Base-by-base conservation (phyloP, 2,329 filamentous ascomycete species). In the Penicillium freii region DNA sequence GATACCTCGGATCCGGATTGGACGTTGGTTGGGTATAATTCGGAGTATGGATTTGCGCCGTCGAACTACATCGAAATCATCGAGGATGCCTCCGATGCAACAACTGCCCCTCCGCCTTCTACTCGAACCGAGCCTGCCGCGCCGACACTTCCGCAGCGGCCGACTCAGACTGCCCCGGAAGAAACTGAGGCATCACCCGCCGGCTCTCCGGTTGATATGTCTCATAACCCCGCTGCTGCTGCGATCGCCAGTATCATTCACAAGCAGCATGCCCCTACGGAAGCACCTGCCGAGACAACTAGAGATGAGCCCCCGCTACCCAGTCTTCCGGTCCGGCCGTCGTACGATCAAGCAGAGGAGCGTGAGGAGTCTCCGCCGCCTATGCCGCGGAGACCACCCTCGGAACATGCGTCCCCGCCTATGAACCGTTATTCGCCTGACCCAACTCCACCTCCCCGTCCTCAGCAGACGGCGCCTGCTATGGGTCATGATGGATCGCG, bases 1-100 rank as follows among this genome's bases (percentile, higher is more conserved):
- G 94, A 99, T 75, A 87, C 83, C 10, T 89, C 91, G 5, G 94
- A 99, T 74, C 91, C 91, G 15, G 94, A 99, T 76, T 99, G 94
- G 94, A 96, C 94, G 61, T 80, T 99, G 49, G 93, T 96, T 31
- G 92, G 93, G 19, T 80, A 88, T 44, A 87, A 92, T 65, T 85
- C 85, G 52, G 91, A 97, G 64, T 99, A 87, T 78, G 94, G 94
- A 48, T 99, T 99, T 75, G 94, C 90, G 53, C 94, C 94, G 4
- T 85, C 93, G 59, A 99, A 97, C 75, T 99, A 99, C 73, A 96
- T 97, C 64, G 91, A 97, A 65, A 76, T 91, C 51, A 75, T 80
- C 46, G 81, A 82, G 40, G 66, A 69, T 54, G 78, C 80, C 47
- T 68, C 75, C 48, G 79, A 85, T 21, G 82, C 83, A 38, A 75